Conservation (phyloP, 2,329 filamentous ascomycete species). For the Colletotrichum agaves region DNA sequence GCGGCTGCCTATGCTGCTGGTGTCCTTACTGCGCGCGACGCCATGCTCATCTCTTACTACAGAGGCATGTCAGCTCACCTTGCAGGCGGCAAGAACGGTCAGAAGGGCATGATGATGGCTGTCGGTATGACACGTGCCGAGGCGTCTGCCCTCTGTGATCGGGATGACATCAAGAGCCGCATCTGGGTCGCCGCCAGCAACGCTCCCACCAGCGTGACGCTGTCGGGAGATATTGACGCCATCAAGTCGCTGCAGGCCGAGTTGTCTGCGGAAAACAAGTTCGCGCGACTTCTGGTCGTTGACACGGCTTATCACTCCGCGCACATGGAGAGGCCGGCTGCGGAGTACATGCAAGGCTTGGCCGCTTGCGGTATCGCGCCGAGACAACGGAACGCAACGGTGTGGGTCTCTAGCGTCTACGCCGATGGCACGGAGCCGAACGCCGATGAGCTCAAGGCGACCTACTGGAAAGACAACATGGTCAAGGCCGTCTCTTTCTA, state of each 20-base stretch:
- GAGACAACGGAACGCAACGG: conserved; percentile 39
- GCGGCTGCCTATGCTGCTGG: conserved; percentile 51
- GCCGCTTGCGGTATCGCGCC: conserved; percentile 43
- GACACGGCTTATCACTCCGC: conserved; percentile 62
- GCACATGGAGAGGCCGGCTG: conserved; percentile 54
- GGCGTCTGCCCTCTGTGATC: conserved; percentile 36
- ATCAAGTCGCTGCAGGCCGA: conserved; percentile 41
- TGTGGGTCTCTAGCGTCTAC: conserved; percentile 56
- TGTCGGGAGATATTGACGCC: conserved; percentile 45
- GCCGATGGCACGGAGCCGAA: conserved; percentile 38
- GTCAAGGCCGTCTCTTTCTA: conserved; percentile 45
- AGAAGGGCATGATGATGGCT: conserved; percentile 41
- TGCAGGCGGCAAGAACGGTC: conserved; percentile 22
- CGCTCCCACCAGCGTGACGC: conserved; percentile 45
- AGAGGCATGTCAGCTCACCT: conserved; percentile 38
- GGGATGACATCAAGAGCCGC: conserved; percentile 36
- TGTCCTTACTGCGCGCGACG: conserved; percentile 34
- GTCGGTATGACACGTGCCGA: conserved; percentile 39
- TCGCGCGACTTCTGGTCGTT: conserved; percentile 50
- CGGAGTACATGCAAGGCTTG: conserved; percentile 48
- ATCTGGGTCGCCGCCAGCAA: conserved; percentile 43
- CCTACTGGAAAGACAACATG: conserved; percentile 47
- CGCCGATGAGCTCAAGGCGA: conserved; percentile 47
- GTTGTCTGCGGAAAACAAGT: conserved; percentile 44
- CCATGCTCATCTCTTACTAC: conserved; percentile 42